Base-by-base conservation (phyloP, 176 grass and related monocot species). In the Raddia guianensis region DNA sequence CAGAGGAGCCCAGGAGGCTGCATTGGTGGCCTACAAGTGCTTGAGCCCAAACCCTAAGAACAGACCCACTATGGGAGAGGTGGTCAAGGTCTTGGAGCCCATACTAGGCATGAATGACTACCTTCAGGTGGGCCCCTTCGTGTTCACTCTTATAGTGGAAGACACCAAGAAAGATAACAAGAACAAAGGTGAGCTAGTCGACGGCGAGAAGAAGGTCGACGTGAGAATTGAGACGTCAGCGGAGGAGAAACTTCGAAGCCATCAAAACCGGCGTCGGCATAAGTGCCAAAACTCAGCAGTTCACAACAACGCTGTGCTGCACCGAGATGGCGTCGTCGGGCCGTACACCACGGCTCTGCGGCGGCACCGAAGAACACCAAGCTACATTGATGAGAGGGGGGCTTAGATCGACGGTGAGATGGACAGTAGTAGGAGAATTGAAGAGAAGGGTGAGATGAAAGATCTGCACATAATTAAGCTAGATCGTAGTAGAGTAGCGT, bases 41-140 rank as follows among this genome's bases (percentile, higher is more conserved):
- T 58, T 97, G 8, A 92, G 85, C 68, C 82, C 82, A 12, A 90
- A 81, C 0, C 74, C 94, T 0, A 97, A 92, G 78, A 86, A 69
- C 8, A 87, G 94, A 53, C 94, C 94, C 15, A 86, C 71, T 18
- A 97, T 97, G 94, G 83, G 68, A 10, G 91, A 94, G 55, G 87
- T 90, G 7, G 87, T 94, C 8, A 49, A 79, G 12, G 69, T 85
- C 50, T 65, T 97, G 6, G 91, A 97, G 57, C 87, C 91, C 4
- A 66, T 90, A 15, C 70, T 94, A 0, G 70, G 80, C 9, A 84
- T 97, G 66, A 18, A 94, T 2, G 91, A 97, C 10, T 86, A 85
- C 83, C 59, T 85, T 0, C 51, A 86, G 0, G 42, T 87, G 0
- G 85, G 87, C n/a, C 2, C 89, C 1, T 94, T 97, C 16, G 89